phyloP scores from a whole-genome alignment of 2,329 filamentous ascomycete genomes.

The Verticillium albo-atrum region DNA sequence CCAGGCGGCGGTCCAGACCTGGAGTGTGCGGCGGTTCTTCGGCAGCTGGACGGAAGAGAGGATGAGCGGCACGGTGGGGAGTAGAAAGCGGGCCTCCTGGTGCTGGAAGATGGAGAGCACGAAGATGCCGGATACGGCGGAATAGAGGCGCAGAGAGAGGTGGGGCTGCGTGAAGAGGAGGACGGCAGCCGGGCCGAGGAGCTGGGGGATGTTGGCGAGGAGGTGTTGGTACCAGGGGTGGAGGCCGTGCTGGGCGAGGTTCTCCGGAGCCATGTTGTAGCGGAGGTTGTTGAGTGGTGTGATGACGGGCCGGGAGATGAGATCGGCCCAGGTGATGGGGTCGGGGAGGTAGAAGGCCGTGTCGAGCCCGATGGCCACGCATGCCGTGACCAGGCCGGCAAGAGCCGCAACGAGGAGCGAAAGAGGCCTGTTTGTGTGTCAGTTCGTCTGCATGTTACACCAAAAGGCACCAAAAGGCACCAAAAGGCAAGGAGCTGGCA shows the following conservation, averaged over 20 bases:
- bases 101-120: constrained; percentile 72
- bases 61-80: constrained; percentile 72
- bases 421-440: constrained; percentile 40
- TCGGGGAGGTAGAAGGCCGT: constrained; percentile 74
- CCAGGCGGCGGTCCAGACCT: constrained; percentile 59
- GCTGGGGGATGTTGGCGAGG: constrained; percentile 64
- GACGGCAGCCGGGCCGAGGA: constrained; percentile 65
- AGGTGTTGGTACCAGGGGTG: constrained; percentile 78
- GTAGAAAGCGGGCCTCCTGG: constrained; percentile 74
- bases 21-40: constrained; percentile 41
- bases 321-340: constrained; percentile 59
- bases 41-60: constrained; percentile 69
- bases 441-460: not conserved
- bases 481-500: constrained; percentile 21
- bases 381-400: constrained; percentile 63
- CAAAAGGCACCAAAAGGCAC: too few species aligned
- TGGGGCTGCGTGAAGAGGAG: constrained; percentile 56
- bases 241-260: constrained; percentile 70
- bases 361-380: constrained; percentile 74
- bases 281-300: constrained; percentile 74
- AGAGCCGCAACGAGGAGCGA: constrained; percentile 59
- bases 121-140: constrained; percentile 67
- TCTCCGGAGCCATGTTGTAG: constrained; percentile 68
- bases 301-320: constrained; percentile 63
- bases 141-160: constrained; percentile 59